Conservation (phyloP, 2,329 filamentous ascomycete genomes). For the Colletotrichum sidae region DNA sequence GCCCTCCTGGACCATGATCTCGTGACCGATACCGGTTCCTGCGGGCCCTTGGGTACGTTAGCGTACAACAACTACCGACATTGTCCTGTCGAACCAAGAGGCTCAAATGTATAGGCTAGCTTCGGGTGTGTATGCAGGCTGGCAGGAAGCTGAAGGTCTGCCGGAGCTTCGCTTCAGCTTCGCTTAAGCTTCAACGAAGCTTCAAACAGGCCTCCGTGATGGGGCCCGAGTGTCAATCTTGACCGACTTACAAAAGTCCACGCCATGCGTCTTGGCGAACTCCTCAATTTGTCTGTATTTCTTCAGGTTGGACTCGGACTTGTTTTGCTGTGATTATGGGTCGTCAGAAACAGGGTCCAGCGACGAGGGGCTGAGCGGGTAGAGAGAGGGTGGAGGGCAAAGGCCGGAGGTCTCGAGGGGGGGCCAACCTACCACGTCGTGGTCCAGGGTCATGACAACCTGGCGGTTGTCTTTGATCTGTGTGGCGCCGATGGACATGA, state of each 20-base stretch:
- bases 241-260: constrained; percentile 71
- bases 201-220: too few species aligned
- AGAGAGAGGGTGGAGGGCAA: too few species aligned
- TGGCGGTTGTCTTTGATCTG: constrained; percentile 78
- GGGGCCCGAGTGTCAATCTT: too few species aligned
- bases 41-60: constrained; percentile 58
- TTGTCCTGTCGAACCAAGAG: too few species aligned
- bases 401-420: too few species aligned
- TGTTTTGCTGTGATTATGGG: background rate
- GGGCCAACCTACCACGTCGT: background rate
- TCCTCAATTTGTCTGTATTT: constrained; percentile 87
- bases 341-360: background rate
- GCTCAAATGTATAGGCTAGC: too few species aligned
- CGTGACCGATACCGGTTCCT: constrained; percentile 84
- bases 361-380: too few species aligned
- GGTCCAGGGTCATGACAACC: constrained; percentile 84
- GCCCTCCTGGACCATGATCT: constrained; percentile 91
- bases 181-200: too few species aligned
- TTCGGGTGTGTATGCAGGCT: too few species aligned
- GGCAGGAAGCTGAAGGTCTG: too few species aligned
- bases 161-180: too few species aligned
- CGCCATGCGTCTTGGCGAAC: constrained; percentile 82
- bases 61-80: too few species aligned
- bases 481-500: constrained; percentile 82
- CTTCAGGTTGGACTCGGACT: constrained; percentile 68